phyloP scores from a whole-genome alignment of 176 grass and related monocot species.

The Eremochloa ophiuroides region DNA sequence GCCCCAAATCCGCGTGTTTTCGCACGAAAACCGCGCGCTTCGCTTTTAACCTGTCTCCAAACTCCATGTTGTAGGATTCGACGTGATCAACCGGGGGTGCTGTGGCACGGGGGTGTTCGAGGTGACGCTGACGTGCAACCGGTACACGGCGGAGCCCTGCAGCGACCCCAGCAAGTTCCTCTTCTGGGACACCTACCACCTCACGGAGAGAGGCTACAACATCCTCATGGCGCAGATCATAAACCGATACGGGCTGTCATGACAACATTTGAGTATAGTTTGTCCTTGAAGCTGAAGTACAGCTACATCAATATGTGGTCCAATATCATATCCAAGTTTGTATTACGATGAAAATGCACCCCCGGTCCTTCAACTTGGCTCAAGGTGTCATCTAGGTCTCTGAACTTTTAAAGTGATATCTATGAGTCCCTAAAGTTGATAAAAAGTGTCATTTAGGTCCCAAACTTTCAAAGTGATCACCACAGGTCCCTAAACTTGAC shows the following conservation, averaged over 20 bases:
- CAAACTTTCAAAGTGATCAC: too few species aligned
- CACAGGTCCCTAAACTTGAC: too few species aligned
- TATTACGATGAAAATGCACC: too few species aligned
- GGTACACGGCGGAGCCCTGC: conserved; percentile 47
- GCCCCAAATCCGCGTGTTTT: neutral
- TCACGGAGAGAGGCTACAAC: conserved; percentile 67
- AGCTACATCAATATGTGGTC: neutral
- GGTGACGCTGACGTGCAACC: conserved; percentile 66
- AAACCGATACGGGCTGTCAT: conserved; percentile 29
- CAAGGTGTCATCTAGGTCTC: too few species aligned
- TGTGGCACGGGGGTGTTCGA: conserved; percentile 78
- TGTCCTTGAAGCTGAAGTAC: neutral
- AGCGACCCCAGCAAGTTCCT: conserved; percentile 51
- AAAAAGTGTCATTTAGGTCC: too few species aligned
- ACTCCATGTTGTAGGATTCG: conserved; percentile 42
- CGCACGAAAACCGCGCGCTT: neutral
- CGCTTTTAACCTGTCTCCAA: neutral
- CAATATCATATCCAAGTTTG: neutral
- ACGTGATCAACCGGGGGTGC: conserved; percentile 61
- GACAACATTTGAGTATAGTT: neutral
- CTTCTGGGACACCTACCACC: conserved; percentile 87
- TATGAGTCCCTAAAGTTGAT: too few species aligned
- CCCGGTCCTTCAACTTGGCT: too few species aligned
- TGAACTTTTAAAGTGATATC: too few species aligned
- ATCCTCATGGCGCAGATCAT: conserved; percentile 46